Base-by-base conservation (phyloP, 2,329 filamentous ascomycete genomes). In the Achaetomium macrosporum region DNA sequence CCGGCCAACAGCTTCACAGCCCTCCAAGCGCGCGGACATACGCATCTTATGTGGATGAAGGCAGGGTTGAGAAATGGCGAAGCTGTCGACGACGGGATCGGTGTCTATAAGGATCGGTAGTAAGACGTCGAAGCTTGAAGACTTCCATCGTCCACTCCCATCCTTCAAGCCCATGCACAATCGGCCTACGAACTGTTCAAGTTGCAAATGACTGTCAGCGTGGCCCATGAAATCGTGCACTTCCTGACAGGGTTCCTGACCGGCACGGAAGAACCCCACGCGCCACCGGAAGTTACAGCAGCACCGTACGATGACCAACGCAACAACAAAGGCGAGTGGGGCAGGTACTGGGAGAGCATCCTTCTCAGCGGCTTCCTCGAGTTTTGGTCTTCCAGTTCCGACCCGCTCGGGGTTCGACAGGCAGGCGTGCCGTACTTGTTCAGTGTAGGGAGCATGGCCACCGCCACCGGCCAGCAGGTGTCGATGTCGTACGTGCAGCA, bases 211-310 rank as follows among this genome's bases (percentile, higher is more conserved):
- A 19, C n/a, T 2, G 12, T 48, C 46, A 31, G 46, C 37, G 36
- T 48, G 9, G 36, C 36, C n/a, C 45, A 47, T n/a, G 45, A 47
- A 15, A 47, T 47, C 11, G 36, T 47, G 7, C 45, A 47, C 45
- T 41, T 47, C 20, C 25, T 47, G 16, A 47, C 45, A 2, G 36
- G 45, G 7, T 47, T 31, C 36, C 3, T 47, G 11, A 47, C 45
- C 2, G 45, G 45, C 7, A 33, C 33, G 12, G 12, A 33, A 35
- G 11, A 15, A 6, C 19, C 19, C 3, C 10, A 29, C 20, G 29
- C 19, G 2, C 19, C 19, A n/a, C 40, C 40, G 2, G 11, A n/a
- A 4, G 11, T 42, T 19, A 15, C 19, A 8, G 40, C 40, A 12
- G 20, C 10, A n/a, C 19, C 19, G 6, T 29, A 25, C 40, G 19